phyloP scores from a whole-genome alignment of 495 filamentous ascomycete genomes.

The Pseudomonodictys pantanalensis region DNA sequence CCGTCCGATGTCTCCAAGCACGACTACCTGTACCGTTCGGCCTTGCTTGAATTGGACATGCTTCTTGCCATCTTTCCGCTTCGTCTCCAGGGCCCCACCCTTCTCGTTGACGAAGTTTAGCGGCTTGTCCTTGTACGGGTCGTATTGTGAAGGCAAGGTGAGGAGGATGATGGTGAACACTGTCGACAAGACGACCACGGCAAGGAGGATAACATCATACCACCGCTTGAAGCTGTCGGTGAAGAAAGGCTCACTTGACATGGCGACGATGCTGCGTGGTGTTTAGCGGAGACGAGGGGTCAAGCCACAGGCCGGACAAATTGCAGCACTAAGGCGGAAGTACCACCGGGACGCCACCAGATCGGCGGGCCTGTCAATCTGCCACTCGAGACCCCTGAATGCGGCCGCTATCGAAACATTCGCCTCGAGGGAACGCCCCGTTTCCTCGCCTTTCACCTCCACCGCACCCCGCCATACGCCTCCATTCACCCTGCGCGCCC shows the following conservation, averaged over 20 bases:
- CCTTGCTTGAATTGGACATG: slow-evolving; percentile 35
- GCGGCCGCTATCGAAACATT: slow-evolving; percentile 5
- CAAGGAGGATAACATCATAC: slow-evolving; percentile 16
- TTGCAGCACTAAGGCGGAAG: not conserved
- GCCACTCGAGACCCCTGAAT: slow-evolving; percentile 17
- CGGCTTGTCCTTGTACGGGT: slow-evolving; percentile 22
- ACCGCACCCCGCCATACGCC: not conserved
- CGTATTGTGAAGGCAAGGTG: slow-evolving; percentile 30
- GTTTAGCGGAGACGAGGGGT: not conserved
- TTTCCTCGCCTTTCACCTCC: not conserved
- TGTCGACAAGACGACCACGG: slow-evolving; percentile 9
- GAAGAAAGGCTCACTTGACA: not conserved
- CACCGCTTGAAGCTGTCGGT: slow-evolving; percentile 1
- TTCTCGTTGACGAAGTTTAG: not conserved
- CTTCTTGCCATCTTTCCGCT: slow-evolving; percentile 15
- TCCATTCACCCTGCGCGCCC: not conserved
- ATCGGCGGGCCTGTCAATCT: not conserved
- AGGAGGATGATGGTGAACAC: slow-evolving; percentile 23
- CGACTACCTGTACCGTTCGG: slow-evolving; percentile 73
- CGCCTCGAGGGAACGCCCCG: not conserved
- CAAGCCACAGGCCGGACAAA: too few species aligned
- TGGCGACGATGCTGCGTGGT: not conserved
- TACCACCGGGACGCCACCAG: not conserved
- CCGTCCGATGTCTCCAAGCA: slow-evolving; percentile 94
- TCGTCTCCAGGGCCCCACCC: slow-evolving; percentile 11